A percentile compares a stretch with the other conserved stretches of the same genome.
Conservation (phyloP, 441 rosid genomes). For the Raphanus hybrid region DNA sequence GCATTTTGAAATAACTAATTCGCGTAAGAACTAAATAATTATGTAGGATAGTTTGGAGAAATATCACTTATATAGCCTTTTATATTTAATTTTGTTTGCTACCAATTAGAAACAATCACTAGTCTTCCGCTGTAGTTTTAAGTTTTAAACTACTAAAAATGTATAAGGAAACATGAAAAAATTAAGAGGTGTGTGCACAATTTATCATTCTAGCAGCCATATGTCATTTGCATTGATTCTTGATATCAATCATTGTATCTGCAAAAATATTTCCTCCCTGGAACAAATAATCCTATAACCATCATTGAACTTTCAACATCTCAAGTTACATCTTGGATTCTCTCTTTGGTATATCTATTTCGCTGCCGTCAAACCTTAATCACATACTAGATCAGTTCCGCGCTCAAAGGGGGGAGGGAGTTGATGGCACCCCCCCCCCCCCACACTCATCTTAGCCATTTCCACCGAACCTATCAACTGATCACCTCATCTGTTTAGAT, state of each 20-base stretch:
- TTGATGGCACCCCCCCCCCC: no score
- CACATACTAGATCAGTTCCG: no score
- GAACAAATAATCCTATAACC: not conserved
- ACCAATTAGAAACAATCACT: not conserved
- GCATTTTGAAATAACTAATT: not conserved
- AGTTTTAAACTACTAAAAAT: not conserved
- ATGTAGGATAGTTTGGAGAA: not conserved
- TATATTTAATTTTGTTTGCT: not conserved
- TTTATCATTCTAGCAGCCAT: conserved; percentile 1
- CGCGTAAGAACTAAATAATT: not conserved
- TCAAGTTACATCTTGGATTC: no score
- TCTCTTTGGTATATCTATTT: no score
- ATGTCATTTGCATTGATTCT: conserved; percentile 1
- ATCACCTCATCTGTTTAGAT: no score
- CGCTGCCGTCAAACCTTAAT: no score
- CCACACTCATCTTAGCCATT: no score
- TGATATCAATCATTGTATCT: conserved; percentile 5
- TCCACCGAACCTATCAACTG: no score
- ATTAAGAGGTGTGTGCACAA: not conserved
- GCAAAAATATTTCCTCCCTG: not conserved
- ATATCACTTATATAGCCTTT: not conserved
- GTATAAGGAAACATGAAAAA: not conserved
- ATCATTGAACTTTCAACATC: not conserved
- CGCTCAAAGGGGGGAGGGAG: no score
- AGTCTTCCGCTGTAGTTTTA: not conserved